Evolutionary conservation across 2,329 filamentous ascomycete genomes (phyloP), one percentile per base, ranked within the genome.

Genomic region (Aureobasidium sp.): DNA sequence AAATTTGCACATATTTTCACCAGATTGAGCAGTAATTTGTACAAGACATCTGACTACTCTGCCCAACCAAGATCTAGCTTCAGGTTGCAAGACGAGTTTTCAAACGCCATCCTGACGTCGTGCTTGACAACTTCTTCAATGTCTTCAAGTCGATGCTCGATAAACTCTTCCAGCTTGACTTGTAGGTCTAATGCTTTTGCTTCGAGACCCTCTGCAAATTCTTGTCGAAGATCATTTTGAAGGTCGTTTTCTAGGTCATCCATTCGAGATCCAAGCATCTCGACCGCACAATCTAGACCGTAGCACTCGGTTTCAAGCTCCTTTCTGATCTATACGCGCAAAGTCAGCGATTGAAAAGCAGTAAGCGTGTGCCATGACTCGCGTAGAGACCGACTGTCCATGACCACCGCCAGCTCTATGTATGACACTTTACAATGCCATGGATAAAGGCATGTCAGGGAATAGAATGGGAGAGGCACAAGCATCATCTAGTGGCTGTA

Each of bases 51-150:
- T 6, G 2, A 29, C 37, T 31, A 55, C 27, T 42, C 51, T 7
- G n/a, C 15, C 52, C 52, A 55, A 1, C 37, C 25, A 5, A 42
- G 15, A 20, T 42, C 52, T 17, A 55, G 22, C 22, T 42, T 44
- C 25, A 55, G 8, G 0, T 42, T 55, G 25, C 6, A 48, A 17
- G 42, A 37, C 6, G 42, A 42, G 14, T 48, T 48, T 22, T 58
- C 55, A 14, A 58, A 20, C 15, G 55, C 55, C 29, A 39, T 39
- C 27, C 41, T 29, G 3, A 58, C 55, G 27, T 58, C 55, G 4
- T 58, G n/a, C 20, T 58, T 58, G 20, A 58, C 55, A 5, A 29
- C 31, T 8, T 58, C 55, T 22, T 58, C 55, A 6, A 58, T 44
- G 17, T 58, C 42, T 20, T 37, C 55, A 0, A 58, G 39, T 31